Evolutionary conservation across 2,329 filamentous ascomycete genomes (phyloP).

Genomic region (Periglandula ipomoeae): DNA sequence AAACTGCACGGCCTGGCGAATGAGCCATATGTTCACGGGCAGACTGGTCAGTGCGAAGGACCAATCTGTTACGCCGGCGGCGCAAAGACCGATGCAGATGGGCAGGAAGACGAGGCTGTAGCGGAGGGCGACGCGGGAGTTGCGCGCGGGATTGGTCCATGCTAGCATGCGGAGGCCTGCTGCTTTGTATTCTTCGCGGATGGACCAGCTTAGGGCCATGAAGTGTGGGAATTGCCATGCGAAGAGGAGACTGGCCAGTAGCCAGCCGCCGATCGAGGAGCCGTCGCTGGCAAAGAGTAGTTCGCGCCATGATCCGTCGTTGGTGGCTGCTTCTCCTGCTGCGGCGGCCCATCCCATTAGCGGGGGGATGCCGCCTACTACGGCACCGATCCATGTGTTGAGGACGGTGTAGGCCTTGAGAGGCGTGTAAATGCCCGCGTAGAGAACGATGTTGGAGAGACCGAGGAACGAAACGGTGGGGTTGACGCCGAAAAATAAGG

Average conservation of each 20-base stretch:
- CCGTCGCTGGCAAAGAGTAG: slow-evolving; percentile 59
- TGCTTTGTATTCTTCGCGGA: slow-evolving; percentile 78
- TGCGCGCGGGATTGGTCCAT: slow-evolving; percentile 80
- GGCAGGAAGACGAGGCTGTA: slow-evolving; percentile 84
- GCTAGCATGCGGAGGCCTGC: slow-evolving; percentile 64
- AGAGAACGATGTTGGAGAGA: slow-evolving; percentile 75
- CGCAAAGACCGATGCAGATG: slow-evolving; percentile 72
- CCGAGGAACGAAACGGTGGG: slow-evolving; percentile 85
- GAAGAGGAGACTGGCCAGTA: slow-evolving; percentile 75
- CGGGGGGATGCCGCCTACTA: slow-evolving; percentile 89
- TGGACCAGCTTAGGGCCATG: slow-evolving; percentile 83
- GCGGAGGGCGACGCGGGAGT: slow-evolving; percentile 76
- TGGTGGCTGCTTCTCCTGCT: slow-evolving; percentile 75
- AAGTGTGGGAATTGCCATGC: slow-evolving; percentile 99
- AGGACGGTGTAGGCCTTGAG: slow-evolving; percentile 75
- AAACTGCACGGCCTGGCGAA: slow-evolving; percentile 69
- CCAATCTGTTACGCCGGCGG: slow-evolving; percentile 73
- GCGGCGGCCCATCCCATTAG: slow-evolving; percentile 98
- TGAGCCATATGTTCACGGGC: slow-evolving; percentile 79
- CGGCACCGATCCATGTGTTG: slow-evolving; percentile 91
- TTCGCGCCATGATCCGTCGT: slow-evolving; percentile 66
- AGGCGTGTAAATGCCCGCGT: slow-evolving; percentile 87
- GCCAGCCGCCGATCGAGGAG: slow-evolving; percentile 70
- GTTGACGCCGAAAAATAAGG: slow-evolving; percentile 85
- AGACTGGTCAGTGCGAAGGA: slow-evolving; percentile 74